These are phyloP conservation scores for Xylaria venustula DNA, from an alignment of 495 filamentous ascomycete genomes.

Conservation along the genomic window DNA sequence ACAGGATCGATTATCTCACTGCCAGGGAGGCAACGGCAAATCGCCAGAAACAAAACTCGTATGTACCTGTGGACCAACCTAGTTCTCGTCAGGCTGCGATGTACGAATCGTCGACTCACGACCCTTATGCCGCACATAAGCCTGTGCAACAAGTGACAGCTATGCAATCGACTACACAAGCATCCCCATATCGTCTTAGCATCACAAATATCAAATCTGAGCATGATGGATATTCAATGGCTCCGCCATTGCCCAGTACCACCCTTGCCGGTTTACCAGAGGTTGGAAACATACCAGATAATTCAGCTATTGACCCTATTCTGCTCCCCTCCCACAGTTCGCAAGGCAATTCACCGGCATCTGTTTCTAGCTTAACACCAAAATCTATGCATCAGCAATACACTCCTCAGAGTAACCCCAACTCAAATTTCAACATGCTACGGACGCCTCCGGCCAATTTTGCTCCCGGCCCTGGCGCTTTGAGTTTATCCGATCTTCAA, in stretches of 20 bases:
- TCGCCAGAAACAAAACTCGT: slow-evolving; percentile 21
- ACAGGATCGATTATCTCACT: slow-evolving; percentile 34
- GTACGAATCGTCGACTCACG: slow-evolving; percentile 21
- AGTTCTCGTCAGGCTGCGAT: slow-evolving; percentile 19
- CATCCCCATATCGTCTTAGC: slow-evolving; percentile 27
- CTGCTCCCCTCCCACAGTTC: slow-evolving; percentile 40
- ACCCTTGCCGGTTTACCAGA: slow-evolving; percentile 27
- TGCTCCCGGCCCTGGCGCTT: slow-evolving; percentile 17
- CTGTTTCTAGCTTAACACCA: slow-evolving; percentile 24
- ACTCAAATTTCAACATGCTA: slow-evolving; percentile 27
- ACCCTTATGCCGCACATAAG: slow-evolving; percentile 24
- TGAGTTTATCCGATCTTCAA: slow-evolving; percentile 41
- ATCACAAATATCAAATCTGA: slow-evolving; percentile 38
- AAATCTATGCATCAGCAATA: slow-evolving; percentile 24
- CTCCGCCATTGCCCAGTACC: slow-evolving; percentile 34
- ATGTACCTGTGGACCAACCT: slow-evolving; percentile 22
- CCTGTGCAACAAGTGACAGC: slow-evolving; percentile 23
- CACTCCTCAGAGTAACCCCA: slow-evolving; percentile 17
- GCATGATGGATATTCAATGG: slow-evolving; percentile 34
- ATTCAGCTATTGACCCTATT: slow-evolving; percentile 44
- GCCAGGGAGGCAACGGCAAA: slow-evolving; percentile 33
- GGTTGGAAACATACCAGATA: slow-evolving; percentile 33
- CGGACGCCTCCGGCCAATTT: slow-evolving; percentile 23
- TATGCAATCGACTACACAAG: slow-evolving; percentile 23
- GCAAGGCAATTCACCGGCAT: slow-evolving; percentile 30